Base-by-base conservation (phyloP, 441 rosid genomes). In the Adansonia madagascariensis region DNA sequence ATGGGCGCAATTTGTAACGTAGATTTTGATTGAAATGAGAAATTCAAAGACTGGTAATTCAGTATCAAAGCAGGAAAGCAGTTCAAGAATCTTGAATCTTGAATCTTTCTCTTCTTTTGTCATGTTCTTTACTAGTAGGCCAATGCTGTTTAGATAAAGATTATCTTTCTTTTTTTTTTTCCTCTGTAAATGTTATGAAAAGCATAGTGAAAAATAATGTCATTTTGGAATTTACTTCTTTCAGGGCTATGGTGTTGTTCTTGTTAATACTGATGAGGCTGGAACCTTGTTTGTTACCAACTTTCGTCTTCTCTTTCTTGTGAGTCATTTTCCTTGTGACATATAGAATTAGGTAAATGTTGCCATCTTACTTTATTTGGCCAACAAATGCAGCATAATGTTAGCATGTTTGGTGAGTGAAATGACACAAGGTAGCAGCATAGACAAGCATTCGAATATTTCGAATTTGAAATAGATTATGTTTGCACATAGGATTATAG, bases 281-380 rank as follows among this genome's bases (percentile, higher is more conserved):
- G 98, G 99, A 70, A 92, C 91, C 63, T 85, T 96, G 80, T 71
- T 94, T 75, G 88, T 96, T 81, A 94, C 99, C 14, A 96, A 96
- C 80, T 94, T 90, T 78, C 98, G 99, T 66, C 85, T 94, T 81
- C 88, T 96, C 79, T 96, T 94, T 86, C 80, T 96, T 92, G 99
- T 96, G 82, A 86, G 97, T 85, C 47, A 43, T 64, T 56, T 82
- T 12, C 71, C 22, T 39, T 31, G 3, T 1, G 3, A n/a, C 47
- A 14, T 53, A 31, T 71, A 4, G 31, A 8, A 9, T 71, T 52
- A n/a, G 24, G 22, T 31, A 71, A 27, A 52, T 71, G 61, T 71
- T 52, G 61, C 10, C 10, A 31, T 67, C 39, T 44, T 60, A 55
- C 17, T 3, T 74, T 57, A 8, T 56, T 79, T 67, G 59, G 66